Base-by-base conservation (phyloP, 2,329 filamentous ascomycete genomes). In the Herpomyces periplanetae region DNA sequence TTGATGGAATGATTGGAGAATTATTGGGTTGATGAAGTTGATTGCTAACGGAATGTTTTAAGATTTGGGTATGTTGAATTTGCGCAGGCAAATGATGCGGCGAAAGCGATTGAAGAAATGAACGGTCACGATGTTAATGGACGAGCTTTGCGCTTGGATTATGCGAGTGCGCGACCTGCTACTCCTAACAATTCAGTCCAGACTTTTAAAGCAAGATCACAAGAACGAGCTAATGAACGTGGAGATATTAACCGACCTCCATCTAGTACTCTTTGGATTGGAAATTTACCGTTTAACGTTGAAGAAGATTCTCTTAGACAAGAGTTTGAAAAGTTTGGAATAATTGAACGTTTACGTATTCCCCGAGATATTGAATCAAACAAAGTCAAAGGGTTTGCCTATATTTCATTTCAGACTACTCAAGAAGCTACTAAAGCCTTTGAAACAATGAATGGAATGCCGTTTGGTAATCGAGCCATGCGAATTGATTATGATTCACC, bases 41-140 rank as follows among this genome's bases (percentile, higher is more conserved):
- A n/a, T 16, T 17, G 13, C 30, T 40, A 28, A 39, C 27, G n/a
- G n/a, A n/a, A n/a, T 19, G 12, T 18, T 8, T 17, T 23, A 10
- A 51, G 52, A 28, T 87, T 84, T 39, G 73, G 73, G 25, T 88
- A 87, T 37, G 65, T 87, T 31, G 71, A 87, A 46, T 87, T 73
- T 41, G 46, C 48, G 34, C 53, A 47, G 28, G 41, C 49, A 24
- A 58, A 52, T 24, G 49, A 54, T 35, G 64, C 63, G 22, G 50
- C 51, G 31, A 59, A 58, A 36, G 68, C 68, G 21, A 51, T 61
- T 28, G 54, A 60, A 31, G 56, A 51, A 32, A 71, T 65, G 58
- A 53, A 68, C 32, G 62, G 56, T 27, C 39, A 50, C 26, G 58
- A 69, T 32, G 42, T 84, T 19, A 64, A 73, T 30, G 57, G 58